A percentile compares a stretch with the other conserved stretches of the same genome.
Evolutionary conservation across 129 eudicot genomes (phyloP).

Genomic region (Tagetes patula): DNA sequence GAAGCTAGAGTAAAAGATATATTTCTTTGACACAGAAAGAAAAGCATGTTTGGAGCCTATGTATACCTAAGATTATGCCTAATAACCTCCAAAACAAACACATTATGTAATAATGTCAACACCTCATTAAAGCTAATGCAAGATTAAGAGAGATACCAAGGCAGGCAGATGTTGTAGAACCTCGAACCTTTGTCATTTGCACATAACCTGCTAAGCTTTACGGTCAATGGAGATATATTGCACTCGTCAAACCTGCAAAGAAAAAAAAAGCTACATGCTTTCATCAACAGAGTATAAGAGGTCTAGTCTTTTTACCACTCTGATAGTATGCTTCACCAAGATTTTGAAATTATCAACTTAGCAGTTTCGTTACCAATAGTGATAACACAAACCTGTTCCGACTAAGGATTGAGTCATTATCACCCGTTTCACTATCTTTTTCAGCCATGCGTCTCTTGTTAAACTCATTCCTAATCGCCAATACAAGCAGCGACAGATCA

Average conservation of each 20-base stretch:
- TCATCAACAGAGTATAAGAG: constrained; percentile 1
- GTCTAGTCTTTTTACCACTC: background rate
- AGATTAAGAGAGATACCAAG: constrained; percentile 21
- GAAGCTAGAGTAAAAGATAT: background rate
- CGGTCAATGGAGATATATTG: constrained; percentile 19
- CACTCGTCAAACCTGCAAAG: constrained; percentile 60
- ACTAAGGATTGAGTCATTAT: constrained; percentile 62
- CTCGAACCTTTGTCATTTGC: constrained; percentile 92
- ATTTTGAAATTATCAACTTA: too few species aligned
- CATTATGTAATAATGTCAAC: background rate
- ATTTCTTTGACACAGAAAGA: background rate
- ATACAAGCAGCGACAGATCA: constrained; percentile 53
- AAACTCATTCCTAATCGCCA: constrained; percentile 61
- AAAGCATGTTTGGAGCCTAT: background rate
- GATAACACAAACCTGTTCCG: constrained; percentile 45
- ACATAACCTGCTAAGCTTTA: constrained; percentile 78
- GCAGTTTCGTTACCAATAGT: background rate
- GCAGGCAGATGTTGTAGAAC: constrained; percentile 69
- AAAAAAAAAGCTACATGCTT: constrained; percentile 6
- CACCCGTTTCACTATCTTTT: constrained; percentile 18
- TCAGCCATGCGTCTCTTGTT: constrained; percentile 44
- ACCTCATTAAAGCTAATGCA: background rate
- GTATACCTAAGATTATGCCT: background rate
- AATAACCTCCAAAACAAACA: background rate
- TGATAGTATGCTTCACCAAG: background rate